These are phyloP conservation scores for Hypoxylon subgilvum DNA, from an alignment of 495 filamentous ascomycete species.

Conservation along the genomic window DNA sequence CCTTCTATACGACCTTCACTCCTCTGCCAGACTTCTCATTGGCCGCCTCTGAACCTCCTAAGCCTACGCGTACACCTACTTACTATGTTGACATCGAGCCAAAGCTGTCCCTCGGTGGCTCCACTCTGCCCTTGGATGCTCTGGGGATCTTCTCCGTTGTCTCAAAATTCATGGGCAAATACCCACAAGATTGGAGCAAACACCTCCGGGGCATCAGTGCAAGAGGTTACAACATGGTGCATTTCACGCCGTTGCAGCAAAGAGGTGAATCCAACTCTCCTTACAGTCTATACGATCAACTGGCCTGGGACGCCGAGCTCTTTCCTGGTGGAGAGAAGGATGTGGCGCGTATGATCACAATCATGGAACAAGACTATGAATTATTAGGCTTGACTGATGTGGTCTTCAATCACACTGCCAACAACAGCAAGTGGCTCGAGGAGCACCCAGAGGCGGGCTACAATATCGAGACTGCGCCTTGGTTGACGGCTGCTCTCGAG, in stretches of 20 bases:
- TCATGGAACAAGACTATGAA: conserved; percentile 83
- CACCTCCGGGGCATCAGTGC: conserved; percentile 85
- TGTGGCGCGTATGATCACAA: conserved; percentile 73
- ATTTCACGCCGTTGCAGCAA: conserved; percentile 92
- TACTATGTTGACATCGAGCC: conserved; percentile 96
- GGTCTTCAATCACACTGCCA: conserved; percentile 96
- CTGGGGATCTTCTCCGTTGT: conserved; percentile 92
- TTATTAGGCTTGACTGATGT: conserved; percentile 93
- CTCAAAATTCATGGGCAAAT: conserved; percentile 96
- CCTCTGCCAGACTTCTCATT: conserved; percentile 78
- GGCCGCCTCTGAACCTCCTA: conserved; percentile 43
- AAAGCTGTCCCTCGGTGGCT: conserved; percentile 71
- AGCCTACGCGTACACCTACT: conserved; percentile 69
- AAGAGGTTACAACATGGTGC: conserved; percentile 97
- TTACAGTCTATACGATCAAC: conserved; percentile 94
- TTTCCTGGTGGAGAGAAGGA: conserved; percentile 91
- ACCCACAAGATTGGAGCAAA: conserved; percentile 84
- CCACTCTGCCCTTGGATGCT: conserved; percentile 77
- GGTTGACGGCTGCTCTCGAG: conserved; percentile 85
- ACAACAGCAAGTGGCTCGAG: conserved; percentile 93
- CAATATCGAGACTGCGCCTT: conserved; percentile 90
- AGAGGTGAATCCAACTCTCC: conserved; percentile 92
- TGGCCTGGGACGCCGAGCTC: conserved; percentile 77
- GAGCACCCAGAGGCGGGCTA: conserved; percentile 96
- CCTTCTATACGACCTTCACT: conserved; percentile 92